Evolutionary conservation across 768 basidiomycete genomes (phyloP).

Genomic region (Trametes coccinea): DNA sequence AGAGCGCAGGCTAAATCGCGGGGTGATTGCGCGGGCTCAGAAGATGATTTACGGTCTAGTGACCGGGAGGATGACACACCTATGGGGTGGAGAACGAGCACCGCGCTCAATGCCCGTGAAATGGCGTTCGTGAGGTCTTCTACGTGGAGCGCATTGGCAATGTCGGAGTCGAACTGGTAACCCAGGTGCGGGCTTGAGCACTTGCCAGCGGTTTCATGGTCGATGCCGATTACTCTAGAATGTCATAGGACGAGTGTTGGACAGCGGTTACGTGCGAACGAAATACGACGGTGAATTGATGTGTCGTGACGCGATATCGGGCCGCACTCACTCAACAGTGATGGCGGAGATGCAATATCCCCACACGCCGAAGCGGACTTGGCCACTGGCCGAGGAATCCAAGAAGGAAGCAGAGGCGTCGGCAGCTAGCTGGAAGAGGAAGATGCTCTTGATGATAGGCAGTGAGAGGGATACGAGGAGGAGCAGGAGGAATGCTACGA

Average conservation of each 20-base stretch:
- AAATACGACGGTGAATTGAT: constrained; percentile 16
- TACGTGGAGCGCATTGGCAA: constrained; percentile 48
- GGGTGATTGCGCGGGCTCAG: constrained; percentile 8
- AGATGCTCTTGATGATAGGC: constrained; percentile 57
- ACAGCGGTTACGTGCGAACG: constrained; percentile 18
- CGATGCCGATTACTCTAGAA: constrained; percentile 44
- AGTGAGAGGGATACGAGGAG: constrained; percentile 63
- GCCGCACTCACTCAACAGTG: constrained; percentile 42
- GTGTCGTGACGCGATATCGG: not conserved
- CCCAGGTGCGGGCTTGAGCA: constrained; percentile 55
- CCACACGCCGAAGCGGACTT: constrained; percentile 59
- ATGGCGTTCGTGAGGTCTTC: constrained; percentile 38
- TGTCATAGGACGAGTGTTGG: constrained; percentile 10
- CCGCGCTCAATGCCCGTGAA: constrained; percentile 46
- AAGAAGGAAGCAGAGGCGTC: constrained; percentile 36
- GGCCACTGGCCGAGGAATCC: constrained; percentile 36
- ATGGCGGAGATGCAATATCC: constrained; percentile 58
- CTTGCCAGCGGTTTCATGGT: constrained; percentile 37
- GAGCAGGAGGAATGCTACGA: constrained; percentile 58
- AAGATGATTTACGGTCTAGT: not conserved
- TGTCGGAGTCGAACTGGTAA: constrained; percentile 53
- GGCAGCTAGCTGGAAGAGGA: constrained; percentile 51
- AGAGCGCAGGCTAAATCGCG: constrained; percentile 44
- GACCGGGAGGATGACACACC: constrained; percentile 35
- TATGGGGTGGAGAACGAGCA: constrained; percentile 56